A percentile compares a stretch with the other conserved stretches of the same genome.
Evolutionary conservation across 305 asterid species (phyloP).

Genomic region (Ilex paraguariensis): DNA sequence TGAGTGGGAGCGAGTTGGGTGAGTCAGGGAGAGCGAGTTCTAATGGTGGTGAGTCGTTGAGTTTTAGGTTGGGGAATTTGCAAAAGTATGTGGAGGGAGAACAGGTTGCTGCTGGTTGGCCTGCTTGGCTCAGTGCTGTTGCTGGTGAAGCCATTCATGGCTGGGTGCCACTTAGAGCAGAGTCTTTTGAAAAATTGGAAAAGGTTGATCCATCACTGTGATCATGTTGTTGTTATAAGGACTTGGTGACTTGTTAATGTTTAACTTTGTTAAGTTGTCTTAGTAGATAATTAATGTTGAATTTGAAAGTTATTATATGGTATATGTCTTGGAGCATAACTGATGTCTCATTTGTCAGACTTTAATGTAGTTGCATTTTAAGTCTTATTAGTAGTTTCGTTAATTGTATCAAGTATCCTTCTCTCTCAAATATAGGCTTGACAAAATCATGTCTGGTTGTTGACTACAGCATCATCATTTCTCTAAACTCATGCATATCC

Average conservation of each 20-base stretch:
- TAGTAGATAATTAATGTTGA: not conserved
- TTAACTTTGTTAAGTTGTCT: not conserved
- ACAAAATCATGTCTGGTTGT: too few species aligned
- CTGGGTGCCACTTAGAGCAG: conserved; percentile 86
- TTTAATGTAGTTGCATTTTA: not conserved
- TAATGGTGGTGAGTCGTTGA: conserved; percentile 51
- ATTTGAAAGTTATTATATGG: not conserved
- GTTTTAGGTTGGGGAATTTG: conserved; percentile 81
- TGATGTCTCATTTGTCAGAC: not conserved
- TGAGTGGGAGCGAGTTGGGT: conserved; percentile 59
- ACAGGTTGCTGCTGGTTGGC: too few species aligned
- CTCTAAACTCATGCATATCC: too few species aligned
- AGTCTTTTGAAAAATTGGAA: conserved; percentile 87
- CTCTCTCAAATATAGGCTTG: too few species aligned
- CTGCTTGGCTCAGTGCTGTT: conserved; percentile 78
- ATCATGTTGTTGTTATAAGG: not conserved
- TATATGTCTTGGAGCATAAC: not conserved
- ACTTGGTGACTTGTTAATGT: not conserved
- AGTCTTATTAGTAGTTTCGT: not conserved
- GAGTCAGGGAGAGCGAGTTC: conserved; percentile 79
- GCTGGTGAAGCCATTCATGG: conserved; percentile 99
- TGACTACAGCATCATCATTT: too few species aligned
- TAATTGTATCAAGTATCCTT: not conserved
- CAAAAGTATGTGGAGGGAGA: conserved; percentile 20
- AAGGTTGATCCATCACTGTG: conserved; percentile 40